Conservation (phyloP, 2,329 filamentous ascomycete genomes). For the Fusarium sp. region DNA sequence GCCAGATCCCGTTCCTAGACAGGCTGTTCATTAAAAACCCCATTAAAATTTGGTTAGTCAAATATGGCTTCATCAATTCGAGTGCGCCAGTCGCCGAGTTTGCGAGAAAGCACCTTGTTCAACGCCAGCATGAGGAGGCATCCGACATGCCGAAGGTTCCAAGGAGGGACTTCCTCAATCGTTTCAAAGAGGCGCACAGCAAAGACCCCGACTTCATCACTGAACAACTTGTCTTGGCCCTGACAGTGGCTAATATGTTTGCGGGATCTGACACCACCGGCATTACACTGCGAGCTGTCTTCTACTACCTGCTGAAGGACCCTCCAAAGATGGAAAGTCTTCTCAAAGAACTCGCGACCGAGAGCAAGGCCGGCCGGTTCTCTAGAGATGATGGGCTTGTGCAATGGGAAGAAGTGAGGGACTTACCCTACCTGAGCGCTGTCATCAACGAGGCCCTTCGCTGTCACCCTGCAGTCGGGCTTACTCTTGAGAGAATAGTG, state of each 20-base stretch:
- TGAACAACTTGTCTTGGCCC: slow-evolving; percentile 69
- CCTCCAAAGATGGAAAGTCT: slow-evolving; percentile 61
- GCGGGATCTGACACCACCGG: slow-evolving; percentile 83
- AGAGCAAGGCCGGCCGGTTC: slow-evolving; percentile 61
- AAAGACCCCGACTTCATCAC: slow-evolving; percentile 75
- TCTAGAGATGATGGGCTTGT: slow-evolving; percentile 64
- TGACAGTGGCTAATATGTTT: slow-evolving; percentile 72
- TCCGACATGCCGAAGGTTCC: slow-evolving; percentile 47
- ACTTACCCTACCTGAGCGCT: slow-evolving; percentile 79
- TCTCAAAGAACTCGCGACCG: slow-evolving; percentile 68
- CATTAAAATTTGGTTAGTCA: slow-evolving; percentile 70
- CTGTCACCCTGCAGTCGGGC: slow-evolving; percentile 75
- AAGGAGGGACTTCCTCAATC: slow-evolving; percentile 68
- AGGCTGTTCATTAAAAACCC: slow-evolving; percentile 77
- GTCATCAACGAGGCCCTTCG: slow-evolving; percentile 81
- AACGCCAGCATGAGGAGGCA: slow-evolving; percentile 59
- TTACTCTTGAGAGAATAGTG: slow-evolving; percentile 77
- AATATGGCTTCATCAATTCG: slow-evolving; percentile 71
- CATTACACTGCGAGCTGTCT: slow-evolving; percentile 74
- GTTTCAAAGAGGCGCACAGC: slow-evolving; percentile 74
- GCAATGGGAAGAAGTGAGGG: slow-evolving; percentile 73
- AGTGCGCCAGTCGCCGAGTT: slow-evolving; percentile 77
- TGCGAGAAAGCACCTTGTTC: slow-evolving; percentile 70
- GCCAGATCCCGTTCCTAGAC: slow-evolving; percentile 78
- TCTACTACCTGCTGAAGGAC: slow-evolving; percentile 76